Conservation (phyloP, 257 asterid genomes). For the Capsicum pubescens region DNA sequence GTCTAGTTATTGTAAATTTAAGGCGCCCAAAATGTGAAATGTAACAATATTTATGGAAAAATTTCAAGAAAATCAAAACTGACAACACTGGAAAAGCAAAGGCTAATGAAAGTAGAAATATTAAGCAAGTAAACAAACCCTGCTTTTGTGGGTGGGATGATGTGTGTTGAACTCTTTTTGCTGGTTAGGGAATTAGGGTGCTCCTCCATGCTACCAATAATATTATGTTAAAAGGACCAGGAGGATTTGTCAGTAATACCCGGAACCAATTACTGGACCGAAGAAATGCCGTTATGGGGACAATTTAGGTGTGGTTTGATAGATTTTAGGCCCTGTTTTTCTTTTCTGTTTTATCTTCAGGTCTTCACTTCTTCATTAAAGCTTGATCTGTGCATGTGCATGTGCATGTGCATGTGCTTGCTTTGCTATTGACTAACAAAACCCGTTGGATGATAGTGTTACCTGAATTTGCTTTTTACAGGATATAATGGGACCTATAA, state of each 20-base stretch:
- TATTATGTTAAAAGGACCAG: not conserved
- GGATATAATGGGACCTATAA: conserved; percentile 57
- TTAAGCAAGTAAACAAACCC: not conserved
- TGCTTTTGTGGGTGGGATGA: not conserved
- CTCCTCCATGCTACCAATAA: not conserved
- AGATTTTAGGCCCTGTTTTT: not conserved
- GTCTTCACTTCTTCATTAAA: not conserved
- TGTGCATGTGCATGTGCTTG: not conserved
- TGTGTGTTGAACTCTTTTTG: not conserved
- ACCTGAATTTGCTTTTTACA: conserved; percentile 34
- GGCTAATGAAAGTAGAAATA: not conserved
- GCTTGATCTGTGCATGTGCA: not conserved
- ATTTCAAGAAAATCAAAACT: not conserved
- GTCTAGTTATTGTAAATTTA: not conserved
- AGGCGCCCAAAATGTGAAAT: not conserved
- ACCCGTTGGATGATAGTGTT: not conserved
- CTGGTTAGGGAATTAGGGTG: not conserved
- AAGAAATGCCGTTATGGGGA: not conserved
- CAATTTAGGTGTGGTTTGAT: not conserved
- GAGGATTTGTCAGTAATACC: not conserved
- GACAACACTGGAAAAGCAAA: not conserved
- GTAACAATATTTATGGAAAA: not conserved
- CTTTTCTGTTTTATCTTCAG: not conserved
- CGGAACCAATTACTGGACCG: not conserved
- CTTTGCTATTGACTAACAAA: not conserved